Percentiles rank a stretch among this genome's conserved stretches.
These are phyloP conservation scores for Sutorius eximius DNA, from an alignment of 1,284 basidiomycete species.

Conservation along the genomic window DNA sequence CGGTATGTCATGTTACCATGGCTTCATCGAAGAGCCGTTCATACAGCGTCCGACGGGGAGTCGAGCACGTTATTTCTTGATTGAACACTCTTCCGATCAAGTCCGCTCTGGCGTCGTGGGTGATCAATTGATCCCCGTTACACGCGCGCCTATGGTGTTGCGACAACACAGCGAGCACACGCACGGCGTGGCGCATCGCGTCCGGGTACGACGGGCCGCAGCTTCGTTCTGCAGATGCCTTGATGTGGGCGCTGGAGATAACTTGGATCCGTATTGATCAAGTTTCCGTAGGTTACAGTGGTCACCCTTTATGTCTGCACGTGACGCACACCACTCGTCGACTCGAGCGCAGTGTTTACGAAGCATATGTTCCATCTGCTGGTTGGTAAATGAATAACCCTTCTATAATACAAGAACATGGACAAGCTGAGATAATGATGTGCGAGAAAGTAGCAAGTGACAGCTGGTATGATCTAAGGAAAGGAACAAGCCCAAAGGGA, in stretches of 20 bases:
- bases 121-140: neutral
- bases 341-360: neutral
- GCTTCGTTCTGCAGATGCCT: slow-evolving; percentile 1
- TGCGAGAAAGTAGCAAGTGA: slow-evolving; percentile 32
- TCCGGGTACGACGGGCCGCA: neutral
- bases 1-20: neutral
- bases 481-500: slow-evolving; percentile 10
- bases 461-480: slow-evolving; percentile 25
- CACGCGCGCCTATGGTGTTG: neutral
- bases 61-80: neutral
- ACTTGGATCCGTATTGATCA: no score
- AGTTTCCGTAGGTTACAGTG: no score
- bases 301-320: no score
- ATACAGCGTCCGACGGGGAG: neutral
- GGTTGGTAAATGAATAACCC: slow-evolving; percentile 17
- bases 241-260: no score
- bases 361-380: slow-evolving; percentile 2
- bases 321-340: no score
- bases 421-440: slow-evolving; percentile 32
- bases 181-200: slow-evolving; percentile 8
- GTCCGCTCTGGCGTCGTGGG: neutral
- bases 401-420: slow-evolving; percentile 34
- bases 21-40: no score
- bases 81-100: neutral
- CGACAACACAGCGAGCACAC: neutral